Evolutionary conservation across 768 basidiomycete genomes (phyloP).

Genomic region (Auriculariales sp.): DNA sequence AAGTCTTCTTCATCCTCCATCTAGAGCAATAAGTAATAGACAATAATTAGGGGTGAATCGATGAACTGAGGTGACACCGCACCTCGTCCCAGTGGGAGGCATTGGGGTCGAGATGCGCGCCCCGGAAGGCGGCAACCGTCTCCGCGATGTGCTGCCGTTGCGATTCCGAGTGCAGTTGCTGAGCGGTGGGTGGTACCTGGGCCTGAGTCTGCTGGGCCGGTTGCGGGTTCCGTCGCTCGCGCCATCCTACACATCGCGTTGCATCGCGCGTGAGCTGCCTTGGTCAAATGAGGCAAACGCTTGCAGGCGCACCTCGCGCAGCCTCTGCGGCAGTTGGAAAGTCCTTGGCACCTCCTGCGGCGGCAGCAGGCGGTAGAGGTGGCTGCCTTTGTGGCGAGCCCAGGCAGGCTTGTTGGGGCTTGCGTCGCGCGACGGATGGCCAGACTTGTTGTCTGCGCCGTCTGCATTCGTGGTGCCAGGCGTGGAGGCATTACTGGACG

Average conservation of each 20-base stretch:
- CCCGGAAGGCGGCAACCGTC: constrained; percentile 88
- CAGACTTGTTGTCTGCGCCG: constrained; percentile 15
- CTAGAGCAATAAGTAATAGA: constrained; percentile 22
- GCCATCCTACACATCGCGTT: constrained; percentile 7
- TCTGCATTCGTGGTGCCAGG: constrained; percentile 32
- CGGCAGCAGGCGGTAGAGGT: constrained; percentile 14
- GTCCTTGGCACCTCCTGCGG: constrained; percentile 37
- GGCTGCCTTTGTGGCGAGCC: constrained; percentile 38
- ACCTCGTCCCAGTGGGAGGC: constrained; percentile 98
- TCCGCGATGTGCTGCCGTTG: constrained; percentile 56
- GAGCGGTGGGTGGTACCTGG: constrained; percentile 33
- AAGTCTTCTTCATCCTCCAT: constrained; percentile 91
- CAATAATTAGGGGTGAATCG: neutral
- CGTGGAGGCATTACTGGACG: constrained; percentile 52
- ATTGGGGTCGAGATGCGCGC: constrained; percentile 85
- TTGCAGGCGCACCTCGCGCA: constrained; percentile 46
- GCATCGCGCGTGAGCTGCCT: constrained; percentile 10
- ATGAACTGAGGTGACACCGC: constrained; percentile 13
- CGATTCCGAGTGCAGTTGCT: constrained; percentile 13
- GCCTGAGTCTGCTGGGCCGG: constrained; percentile 20
- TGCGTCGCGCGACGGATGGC: constrained; percentile 41
- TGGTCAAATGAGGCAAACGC: constrained; percentile 4
- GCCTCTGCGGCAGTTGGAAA: constrained; percentile 98
- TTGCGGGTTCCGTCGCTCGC: constrained; percentile 8
- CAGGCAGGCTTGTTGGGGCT: constrained; percentile 49